Percentiles rank a stretch among this genome's conserved stretches.
Evolutionary conservation across 805 yeast genomes (phyloP).

Genomic region (Candida sphagnicola): DNA sequence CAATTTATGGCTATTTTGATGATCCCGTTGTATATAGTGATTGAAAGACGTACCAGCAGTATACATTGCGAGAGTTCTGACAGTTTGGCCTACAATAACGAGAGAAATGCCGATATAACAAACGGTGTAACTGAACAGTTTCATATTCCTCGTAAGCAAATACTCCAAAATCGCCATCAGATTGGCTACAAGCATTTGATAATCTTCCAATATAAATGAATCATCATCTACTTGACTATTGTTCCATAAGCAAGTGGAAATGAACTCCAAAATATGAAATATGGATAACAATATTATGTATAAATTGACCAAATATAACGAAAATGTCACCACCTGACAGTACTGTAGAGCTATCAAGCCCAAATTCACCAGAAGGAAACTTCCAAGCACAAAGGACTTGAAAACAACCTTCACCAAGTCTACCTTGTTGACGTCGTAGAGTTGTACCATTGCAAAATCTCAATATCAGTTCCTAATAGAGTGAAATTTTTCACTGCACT

Average conservation of each 20-base stretch:
- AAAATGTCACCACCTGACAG: background rate
- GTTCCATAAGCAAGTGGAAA: conserved; percentile 73
- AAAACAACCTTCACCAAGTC: conserved; percentile 25
- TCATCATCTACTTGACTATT: conserved; percentile 61
- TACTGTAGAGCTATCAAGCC: conserved; percentile 1
- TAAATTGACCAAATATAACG: conserved; percentile 12
- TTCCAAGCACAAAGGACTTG: conserved; percentile 33
- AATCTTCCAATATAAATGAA: conserved; percentile 38
- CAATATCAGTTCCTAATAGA: no score
- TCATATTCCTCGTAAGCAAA: background rate
- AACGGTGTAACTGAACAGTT: background rate
- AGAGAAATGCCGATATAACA: conserved; percentile 43
- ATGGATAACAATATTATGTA: conserved; percentile 51
- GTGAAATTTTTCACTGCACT: background rate
- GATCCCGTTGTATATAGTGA: conserved; percentile 63
- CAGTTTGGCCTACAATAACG: conserved; percentile 56
- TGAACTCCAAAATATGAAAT: conserved; percentile 83
- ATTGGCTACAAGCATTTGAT: conserved; percentile 24
- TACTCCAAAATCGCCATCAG: conserved; percentile 16
- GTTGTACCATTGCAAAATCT: background rate
- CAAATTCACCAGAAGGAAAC: conserved; percentile 9
- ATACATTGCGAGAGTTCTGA: conserved; percentile 77
- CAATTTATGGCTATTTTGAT: conserved; percentile 53
- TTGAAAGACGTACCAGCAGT: conserved; percentile 85
- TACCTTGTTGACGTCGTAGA: conserved; percentile 24